Evolutionary conservation across 78 protist species (phyloP).

Genomic region (Cavenderia fasciculata): DNA sequence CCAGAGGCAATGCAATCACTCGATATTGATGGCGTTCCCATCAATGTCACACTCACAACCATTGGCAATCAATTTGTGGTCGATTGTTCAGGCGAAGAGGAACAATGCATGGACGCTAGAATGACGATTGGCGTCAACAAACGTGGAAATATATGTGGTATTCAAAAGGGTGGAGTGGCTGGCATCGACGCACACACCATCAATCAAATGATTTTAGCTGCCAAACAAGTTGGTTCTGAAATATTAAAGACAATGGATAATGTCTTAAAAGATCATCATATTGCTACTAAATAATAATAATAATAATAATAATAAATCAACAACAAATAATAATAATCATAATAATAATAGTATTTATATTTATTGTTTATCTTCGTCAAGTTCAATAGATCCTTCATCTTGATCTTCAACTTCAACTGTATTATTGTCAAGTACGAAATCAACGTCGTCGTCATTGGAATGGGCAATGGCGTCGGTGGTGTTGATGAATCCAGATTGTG

Average conservation of each 20-base stretch:
- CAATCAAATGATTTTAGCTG: conserved; percentile 73
- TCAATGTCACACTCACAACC: conserved; percentile 74
- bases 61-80: conserved; percentile 74
- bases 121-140: conserved; percentile 68
- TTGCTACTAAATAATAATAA: no score
- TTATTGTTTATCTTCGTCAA: no score
- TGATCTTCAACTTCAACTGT: no score
- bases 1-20: not conserved
- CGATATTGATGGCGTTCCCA: conserved; percentile 36
- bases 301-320: no score
- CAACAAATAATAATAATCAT: no score
- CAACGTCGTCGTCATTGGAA: no score
- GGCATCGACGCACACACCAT: conserved; percentile 68
- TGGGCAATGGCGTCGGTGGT: no score
- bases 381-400: no score
- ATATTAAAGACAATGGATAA: conserved; percentile 46
- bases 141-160: conserved; percentile 60
- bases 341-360: no score
- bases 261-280: no score
- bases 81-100: conserved; percentile 82
- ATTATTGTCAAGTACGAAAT: no score
- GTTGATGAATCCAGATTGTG: no score
- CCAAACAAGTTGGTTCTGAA: conserved; percentile 39
- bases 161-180: conserved; percentile 82
- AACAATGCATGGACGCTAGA: conserved; percentile 79